These are phyloP conservation scores for Pestalotiopsis fici DNA, from an alignment of 2,329 filamentous ascomycete species.

Conservation along the genomic window DNA sequence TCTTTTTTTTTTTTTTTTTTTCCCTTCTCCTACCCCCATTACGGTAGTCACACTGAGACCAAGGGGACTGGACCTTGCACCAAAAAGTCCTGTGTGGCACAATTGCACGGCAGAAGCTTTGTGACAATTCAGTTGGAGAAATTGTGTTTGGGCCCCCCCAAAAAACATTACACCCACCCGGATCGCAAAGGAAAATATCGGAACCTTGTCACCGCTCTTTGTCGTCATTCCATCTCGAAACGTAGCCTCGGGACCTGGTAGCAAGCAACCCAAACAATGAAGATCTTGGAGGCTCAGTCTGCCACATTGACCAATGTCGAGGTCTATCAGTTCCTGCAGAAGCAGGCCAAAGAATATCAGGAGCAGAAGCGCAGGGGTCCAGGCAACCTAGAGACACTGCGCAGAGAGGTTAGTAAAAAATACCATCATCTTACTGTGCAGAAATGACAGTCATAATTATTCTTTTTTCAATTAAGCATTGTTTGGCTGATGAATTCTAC, in stretches of 20 bases:
- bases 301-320: conserved; percentile 73
- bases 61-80: not conserved
- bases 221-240: not conserved
- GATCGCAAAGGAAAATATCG: conserved; percentile 1
- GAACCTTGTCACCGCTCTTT: conserved; percentile 2
- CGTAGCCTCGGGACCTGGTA: not conserved
- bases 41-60: too few species aligned
- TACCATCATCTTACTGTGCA: not conserved
- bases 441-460: not conserved
- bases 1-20: too few species aligned
- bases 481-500: conserved; percentile 9
- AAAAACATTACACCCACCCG: not conserved
- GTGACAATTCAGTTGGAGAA: not conserved
- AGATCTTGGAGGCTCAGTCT: conserved; percentile 71
- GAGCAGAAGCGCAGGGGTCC: conserved; percentile 52
- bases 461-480: not conserved
- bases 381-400: conserved; percentile 60
- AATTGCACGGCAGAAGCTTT: not conserved
- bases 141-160: not conserved
- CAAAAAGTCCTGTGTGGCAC: not conserved
- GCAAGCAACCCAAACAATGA: conserved; percentile 44
- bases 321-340: conserved; percentile 66
- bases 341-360: conserved; percentile 55
- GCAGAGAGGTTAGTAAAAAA: conserved; percentile 58
- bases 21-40: too few species aligned